Evolutionary conservation across 2,329 filamentous ascomycete genomes (phyloP), one percentile per base, ranked within the genome.

Genomic region (Phialocephala sp.): DNA sequence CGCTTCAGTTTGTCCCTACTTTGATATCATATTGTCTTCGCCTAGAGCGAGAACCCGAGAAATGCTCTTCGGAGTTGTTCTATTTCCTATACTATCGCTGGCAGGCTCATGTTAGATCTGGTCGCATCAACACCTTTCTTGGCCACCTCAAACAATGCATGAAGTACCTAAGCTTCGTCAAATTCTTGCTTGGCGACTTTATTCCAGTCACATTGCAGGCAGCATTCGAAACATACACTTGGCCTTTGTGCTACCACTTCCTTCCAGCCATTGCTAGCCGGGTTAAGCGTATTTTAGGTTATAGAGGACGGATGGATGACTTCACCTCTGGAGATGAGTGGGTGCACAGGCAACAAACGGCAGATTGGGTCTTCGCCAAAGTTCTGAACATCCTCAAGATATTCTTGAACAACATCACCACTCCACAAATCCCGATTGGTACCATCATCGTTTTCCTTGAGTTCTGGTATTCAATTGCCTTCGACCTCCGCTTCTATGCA

Each of bases 61-160:
- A 66, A 37, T 65, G 67, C 43, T 63, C 69, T 11, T 68, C 65
- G 8, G 69, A 71, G 36, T 65, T 75, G 11, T 75, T 75, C 50
- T 68, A 74, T 60, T 76, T 75, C 62, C 68, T 76, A 6, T 70
- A 69, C 60, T 72, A 66, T 61, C 71, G 70, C 12, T 75, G 73
- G 69, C 71, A 66, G 58, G 72, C 65, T 39, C 69, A 73, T 32
- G 41, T 75, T 5, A 60, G 68, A 15, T 59, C 64, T 14, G 56
- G 61, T 24, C 58, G 57, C 11, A 37, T 70, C 20, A 37, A 59
- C 24, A 65, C 66, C 18, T 70, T 72, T 35, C 66, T 64, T 22
- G 61, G 37, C 4, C 68, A 67, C 56, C 62, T 75, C 22, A 66
- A 60, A 6, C 69, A 66, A 55, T 68, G 63, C 36, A 68, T 72